A percentile compares a stretch with the other conserved stretches of the same genome.
phyloP scores from a whole-genome alignment of 2,329 filamentous ascomycete genomes.

The Diaporthe sp. region DNA sequence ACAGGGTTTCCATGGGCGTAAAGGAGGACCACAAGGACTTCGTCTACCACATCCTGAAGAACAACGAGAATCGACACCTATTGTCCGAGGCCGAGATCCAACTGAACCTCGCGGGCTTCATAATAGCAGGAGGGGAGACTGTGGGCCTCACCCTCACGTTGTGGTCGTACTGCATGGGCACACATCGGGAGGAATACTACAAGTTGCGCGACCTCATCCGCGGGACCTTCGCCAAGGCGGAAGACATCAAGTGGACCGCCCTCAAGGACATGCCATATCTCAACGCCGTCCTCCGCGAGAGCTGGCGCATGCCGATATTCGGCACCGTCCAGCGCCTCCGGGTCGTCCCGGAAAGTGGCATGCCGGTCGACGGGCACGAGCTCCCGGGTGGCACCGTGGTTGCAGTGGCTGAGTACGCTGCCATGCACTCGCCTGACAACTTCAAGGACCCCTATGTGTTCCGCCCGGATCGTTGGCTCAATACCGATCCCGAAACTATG shows the following conservation, averaged over 20 bases:
- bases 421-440: conserved; percentile 4
- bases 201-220: conserved; percentile 17
- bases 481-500: not conserved
- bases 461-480: conserved; percentile 15
- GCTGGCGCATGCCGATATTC: not conserved
- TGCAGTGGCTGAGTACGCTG: conserved; percentile 8
- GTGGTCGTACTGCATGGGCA: conserved; percentile 30
- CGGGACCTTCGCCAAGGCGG: not conserved
- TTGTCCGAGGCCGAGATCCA: not conserved
- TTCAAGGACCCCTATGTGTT: conserved; percentile 13
- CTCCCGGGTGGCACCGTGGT: conserved; percentile 6
- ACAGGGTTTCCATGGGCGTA: not conserved
- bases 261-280: conserved; percentile 25
- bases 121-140: not conserved
- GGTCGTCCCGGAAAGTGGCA: not conserved
- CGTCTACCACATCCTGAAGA: conserved; percentile 13
- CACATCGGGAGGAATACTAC: not conserved
- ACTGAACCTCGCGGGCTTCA: conserved; percentile 8
- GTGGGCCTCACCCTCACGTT: conserved; percentile 7
- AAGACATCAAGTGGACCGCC: conserved; percentile 3
- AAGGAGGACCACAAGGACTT: conserved; percentile 28
- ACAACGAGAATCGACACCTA: conserved; percentile 7
- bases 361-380: not conserved
- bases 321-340: conserved; percentile 22
- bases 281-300: conserved; percentile 21